Conservation (phyloP, 2,329 filamentous ascomycete species). For the Fusarium redolens region DNA sequence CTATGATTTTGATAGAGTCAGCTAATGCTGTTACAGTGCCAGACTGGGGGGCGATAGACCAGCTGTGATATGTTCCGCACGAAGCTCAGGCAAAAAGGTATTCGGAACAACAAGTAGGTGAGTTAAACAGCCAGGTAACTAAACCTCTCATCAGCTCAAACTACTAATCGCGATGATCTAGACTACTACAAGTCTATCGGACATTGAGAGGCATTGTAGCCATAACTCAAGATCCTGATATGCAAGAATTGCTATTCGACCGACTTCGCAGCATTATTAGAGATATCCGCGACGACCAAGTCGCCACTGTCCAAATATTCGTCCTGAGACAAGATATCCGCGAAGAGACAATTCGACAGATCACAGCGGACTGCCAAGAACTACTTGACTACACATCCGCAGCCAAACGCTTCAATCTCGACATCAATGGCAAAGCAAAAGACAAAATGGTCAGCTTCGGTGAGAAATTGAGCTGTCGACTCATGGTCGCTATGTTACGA, state of each 20-base stretch:
- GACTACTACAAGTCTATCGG: not conserved
- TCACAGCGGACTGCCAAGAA: not conserved
- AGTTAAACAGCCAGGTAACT: not conserved
- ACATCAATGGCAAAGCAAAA: not conserved
- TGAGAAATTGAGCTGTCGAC: not conserved
- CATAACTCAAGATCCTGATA: not conserved
- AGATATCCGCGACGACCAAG: not conserved
- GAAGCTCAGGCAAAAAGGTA: not conserved
- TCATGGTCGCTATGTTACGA: not conserved
- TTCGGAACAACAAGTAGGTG: not conserved
- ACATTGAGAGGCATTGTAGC: not conserved
- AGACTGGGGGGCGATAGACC: not conserved
- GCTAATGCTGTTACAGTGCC: not conserved
- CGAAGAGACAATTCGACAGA: not conserved
- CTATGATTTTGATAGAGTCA: fast-evolving
- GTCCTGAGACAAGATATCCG: not conserved
- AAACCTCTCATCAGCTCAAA: not conserved
- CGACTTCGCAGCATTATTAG: not conserved
- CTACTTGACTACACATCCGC: not conserved
- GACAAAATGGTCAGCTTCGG: constrained; percentile 1
- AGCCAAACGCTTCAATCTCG: not conserved
- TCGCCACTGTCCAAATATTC: not conserved
- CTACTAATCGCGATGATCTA: not conserved
- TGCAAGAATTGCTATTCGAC: not conserved
- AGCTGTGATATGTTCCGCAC: not conserved